phyloP scores from a whole-genome alignment of 2,329 filamentous ascomycete species.

The Arthrobotrys pseudoclavata region DNA sequence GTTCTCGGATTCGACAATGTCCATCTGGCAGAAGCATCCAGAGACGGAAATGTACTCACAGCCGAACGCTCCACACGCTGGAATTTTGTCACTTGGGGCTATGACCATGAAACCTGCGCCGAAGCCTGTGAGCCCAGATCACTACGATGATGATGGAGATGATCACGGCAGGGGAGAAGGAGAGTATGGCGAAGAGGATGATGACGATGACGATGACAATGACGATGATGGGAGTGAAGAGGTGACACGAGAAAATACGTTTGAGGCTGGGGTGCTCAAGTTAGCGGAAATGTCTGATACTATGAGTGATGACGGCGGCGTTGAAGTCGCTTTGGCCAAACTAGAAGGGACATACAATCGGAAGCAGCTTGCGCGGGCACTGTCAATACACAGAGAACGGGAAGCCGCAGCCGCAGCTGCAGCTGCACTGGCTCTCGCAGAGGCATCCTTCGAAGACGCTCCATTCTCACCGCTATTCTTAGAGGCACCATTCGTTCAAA shows the following conservation, averaged over 20 bases:
- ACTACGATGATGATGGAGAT: slow-evolving; percentile 32
- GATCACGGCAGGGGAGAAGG: slow-evolving; percentile 8
- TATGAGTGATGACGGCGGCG: slow-evolving; percentile 80
- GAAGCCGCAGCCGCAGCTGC: slow-evolving; percentile 32
- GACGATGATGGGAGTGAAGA: slow-evolving; percentile 62
- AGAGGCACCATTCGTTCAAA: slow-evolving; percentile 33
- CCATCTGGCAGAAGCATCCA: slow-evolving; percentile 59
- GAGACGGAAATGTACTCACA: slow-evolving; percentile 59
- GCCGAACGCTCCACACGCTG: slow-evolving; percentile 44
- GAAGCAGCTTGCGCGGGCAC: slow-evolving; percentile 64
- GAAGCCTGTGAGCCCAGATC: slow-evolving; percentile 40
- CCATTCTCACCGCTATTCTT: slow-evolving; percentile 19
- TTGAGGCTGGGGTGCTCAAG: slow-evolving; percentile 88
- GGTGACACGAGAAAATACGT: slow-evolving; percentile 71
- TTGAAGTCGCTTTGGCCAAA: slow-evolving; percentile 92
- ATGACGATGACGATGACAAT: slow-evolving; percentile 64
- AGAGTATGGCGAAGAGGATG: slow-evolving; percentile 36
- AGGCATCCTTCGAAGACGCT: slow-evolving; percentile 23
- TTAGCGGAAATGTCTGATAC: slow-evolving; percentile 91
- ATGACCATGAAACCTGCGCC: slow-evolving; percentile 61
- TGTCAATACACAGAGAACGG: slow-evolving; percentile 54
- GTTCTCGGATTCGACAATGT: slow-evolving; percentile 57
- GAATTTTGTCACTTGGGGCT: slow-evolving; percentile 63
- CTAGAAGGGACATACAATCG: slow-evolving; percentile 87
- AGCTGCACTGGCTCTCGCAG: neutral